phyloP scores from a whole-genome alignment of 73 alveolate species.

The Blepharisma japonicum region DNA sequence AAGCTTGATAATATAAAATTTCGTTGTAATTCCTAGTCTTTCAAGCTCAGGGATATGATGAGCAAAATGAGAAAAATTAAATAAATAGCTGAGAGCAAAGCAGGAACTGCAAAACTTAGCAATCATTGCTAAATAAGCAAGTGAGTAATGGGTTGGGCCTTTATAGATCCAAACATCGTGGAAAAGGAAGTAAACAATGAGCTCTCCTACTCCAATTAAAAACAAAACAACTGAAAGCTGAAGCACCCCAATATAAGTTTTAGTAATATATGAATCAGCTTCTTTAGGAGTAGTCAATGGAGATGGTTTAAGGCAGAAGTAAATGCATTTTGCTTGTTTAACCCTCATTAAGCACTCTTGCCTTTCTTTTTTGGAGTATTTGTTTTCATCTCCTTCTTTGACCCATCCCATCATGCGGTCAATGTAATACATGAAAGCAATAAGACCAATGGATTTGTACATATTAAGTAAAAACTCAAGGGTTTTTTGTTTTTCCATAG shows the following conservation, averaged over 20 bases:
- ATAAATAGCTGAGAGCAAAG: neutral
- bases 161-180: too few relatives aligned
- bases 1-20: constrained; percentile 3
- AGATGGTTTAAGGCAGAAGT: neutral
- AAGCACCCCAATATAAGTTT: neutral
- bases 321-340: neutral
- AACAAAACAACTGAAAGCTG: constrained; percentile 1
- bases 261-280: neutral
- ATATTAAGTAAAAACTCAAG: neutral
- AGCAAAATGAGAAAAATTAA: neutral
- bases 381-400: neutral
- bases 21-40: neutral
- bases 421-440: constrained; percentile 17
- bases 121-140: too few relatives aligned
- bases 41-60: neutral
- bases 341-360: neutral
- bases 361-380: neutral
- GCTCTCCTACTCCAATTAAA: neutral
- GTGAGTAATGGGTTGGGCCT: too few relatives aligned
- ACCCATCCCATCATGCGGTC: neutral
- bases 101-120: constrained; percentile 9
- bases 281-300: constrained; percentile 12
- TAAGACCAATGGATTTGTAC: neutral
- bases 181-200: too few relatives aligned
- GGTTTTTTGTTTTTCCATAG: neutral